Percentiles rank a stretch among this genome's conserved stretches.
These are phyloP conservation scores for Lachnellula arida DNA, from an alignment of 2,329 filamentous ascomycete genomes.

Conservation along the genomic window DNA sequence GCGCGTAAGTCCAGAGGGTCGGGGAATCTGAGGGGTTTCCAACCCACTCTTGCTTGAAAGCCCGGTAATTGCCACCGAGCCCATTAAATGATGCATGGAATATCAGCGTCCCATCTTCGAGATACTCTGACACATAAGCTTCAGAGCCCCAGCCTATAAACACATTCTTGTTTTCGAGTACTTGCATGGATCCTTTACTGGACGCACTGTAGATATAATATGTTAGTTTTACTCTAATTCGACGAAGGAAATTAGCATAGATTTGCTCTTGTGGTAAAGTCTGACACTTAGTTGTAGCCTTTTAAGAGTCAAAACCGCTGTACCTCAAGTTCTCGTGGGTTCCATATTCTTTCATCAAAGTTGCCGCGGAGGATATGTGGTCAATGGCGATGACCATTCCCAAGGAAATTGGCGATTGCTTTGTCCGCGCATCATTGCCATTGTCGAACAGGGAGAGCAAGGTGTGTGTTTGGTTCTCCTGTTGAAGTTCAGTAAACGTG, in stretches of 20 bases:
- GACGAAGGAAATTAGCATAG: constrained; percentile 20
- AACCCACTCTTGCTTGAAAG: constrained; percentile 29
- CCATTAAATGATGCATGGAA: background rate
- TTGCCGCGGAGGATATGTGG: constrained; percentile 19
- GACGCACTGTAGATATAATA: constrained; percentile 24
- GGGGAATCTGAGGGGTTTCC: constrained; percentile 21
- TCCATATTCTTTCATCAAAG: background rate
- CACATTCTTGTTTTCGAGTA: constrained; percentile 38
- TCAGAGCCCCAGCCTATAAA: constrained; percentile 40
- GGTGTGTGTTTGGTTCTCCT: constrained; percentile 35
- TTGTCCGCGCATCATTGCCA: constrained; percentile 32
- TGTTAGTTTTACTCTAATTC: no score
- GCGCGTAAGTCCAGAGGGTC: constrained; percentile 22
- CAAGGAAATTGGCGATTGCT: background rate
- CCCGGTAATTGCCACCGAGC: constrained; percentile 21
- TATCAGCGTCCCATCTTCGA: constrained; percentile 19
- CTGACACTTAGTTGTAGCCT: background rate
- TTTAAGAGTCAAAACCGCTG: no score
- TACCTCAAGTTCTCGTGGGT: background rate
- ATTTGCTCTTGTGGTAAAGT: background rate
- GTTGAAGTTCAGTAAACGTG: background rate
- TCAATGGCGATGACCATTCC: background rate
- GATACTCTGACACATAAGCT: constrained; percentile 28
- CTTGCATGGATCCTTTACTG: constrained; percentile 40
- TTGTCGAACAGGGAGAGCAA: constrained; percentile 41